These are phyloP conservation scores for Hypoxylon trugodes DNA, from an alignment of 495 filamentous ascomycete species.

Conservation along the genomic window DNA sequence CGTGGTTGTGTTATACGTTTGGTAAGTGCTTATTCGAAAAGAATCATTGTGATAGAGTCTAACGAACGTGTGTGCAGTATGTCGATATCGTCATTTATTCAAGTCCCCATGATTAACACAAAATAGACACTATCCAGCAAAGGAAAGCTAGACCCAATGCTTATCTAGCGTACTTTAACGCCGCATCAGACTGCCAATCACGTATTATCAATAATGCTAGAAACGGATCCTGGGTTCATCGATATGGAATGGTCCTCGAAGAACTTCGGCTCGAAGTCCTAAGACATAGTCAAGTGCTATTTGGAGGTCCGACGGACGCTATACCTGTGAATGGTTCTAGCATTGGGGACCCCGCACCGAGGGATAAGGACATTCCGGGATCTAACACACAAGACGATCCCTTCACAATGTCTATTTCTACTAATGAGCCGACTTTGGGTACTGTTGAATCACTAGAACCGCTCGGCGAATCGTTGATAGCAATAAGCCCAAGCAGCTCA, in stretches of 20 bases:
- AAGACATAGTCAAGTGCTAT: slow-evolving; percentile 16
- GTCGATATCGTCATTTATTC: background rate
- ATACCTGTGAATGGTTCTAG: background rate
- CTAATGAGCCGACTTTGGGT: slow-evolving; percentile 2
- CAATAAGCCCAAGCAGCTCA: slow-evolving; percentile 31
- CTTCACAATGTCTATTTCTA: background rate
- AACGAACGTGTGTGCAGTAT: background rate
- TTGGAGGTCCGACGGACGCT: background rate
- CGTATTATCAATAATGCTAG: slow-evolving; percentile 40
- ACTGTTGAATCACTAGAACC: background rate
- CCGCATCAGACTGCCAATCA: slow-evolving; percentile 41
- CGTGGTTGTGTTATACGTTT: slow-evolving; percentile 63
- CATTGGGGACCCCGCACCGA: background rate
- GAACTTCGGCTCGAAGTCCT: slow-evolving; percentile 54
- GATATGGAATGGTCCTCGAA: slow-evolving; percentile 54
- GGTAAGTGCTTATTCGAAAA: slow-evolving; percentile 19
- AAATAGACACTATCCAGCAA: slow-evolving; percentile 57
- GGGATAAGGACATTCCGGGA: background rate
- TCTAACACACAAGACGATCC: background rate
- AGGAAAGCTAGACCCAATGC: slow-evolving; percentile 8
- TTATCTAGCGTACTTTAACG: slow-evolving; percentile 37
- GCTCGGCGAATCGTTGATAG: slow-evolving; percentile 7
- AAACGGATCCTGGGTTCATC: slow-evolving; percentile 37
- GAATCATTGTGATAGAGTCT: background rate
- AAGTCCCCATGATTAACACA: background rate